phyloP scores from a whole-genome alignment of 179 eudicot species.

The Silene coronaria region DNA sequence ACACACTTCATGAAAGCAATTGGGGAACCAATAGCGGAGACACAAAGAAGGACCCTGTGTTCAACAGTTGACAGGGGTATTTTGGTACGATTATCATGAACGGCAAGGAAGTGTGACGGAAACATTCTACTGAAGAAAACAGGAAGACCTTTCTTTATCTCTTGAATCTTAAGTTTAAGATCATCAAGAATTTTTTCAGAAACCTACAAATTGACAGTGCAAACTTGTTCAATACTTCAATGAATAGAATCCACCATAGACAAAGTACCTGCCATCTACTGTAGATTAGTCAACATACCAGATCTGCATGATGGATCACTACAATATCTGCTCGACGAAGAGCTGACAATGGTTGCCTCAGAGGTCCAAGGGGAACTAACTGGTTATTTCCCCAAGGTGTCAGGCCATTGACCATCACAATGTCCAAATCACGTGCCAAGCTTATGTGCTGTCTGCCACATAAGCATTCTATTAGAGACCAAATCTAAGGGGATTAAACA shows the following conservation, averaged over 20 bases:
- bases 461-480: slow-evolving; percentile 6
- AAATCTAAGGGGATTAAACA: neutral
- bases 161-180: slow-evolving; percentile 38
- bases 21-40: slow-evolving; percentile 82
- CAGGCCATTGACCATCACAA: slow-evolving; percentile 87
- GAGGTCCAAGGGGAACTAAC: slow-evolving; percentile 74
- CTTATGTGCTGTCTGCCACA: slow-evolving; percentile 67
- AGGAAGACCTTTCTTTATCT: slow-evolving; percentile 44
- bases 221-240: neutral
- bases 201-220: slow-evolving; percentile 37
- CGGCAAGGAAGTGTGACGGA: slow-evolving; percentile 60
- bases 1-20: slow-evolving; percentile 55
- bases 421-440: slow-evolving; percentile 72
- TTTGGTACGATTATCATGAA: slow-evolving; percentile 30
- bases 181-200: slow-evolving; percentile 30
- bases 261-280: neutral
- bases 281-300: slow-evolving; percentile 38
- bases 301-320: slow-evolving; percentile 80
- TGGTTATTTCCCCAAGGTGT: slow-evolving; percentile 72
- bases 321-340: slow-evolving; percentile 65
- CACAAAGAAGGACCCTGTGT: slow-evolving; percentile 46
- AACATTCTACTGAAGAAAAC: slow-evolving; percentile 63
- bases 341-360: slow-evolving; percentile 82
- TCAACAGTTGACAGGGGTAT: slow-evolving; percentile 41
- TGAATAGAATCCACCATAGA: neutral